A percentile compares a stretch with the other conserved stretches of the same genome.
Conservation (phyloP, 805 yeast genomes). For the Jamesozyma lodderae region DNA sequence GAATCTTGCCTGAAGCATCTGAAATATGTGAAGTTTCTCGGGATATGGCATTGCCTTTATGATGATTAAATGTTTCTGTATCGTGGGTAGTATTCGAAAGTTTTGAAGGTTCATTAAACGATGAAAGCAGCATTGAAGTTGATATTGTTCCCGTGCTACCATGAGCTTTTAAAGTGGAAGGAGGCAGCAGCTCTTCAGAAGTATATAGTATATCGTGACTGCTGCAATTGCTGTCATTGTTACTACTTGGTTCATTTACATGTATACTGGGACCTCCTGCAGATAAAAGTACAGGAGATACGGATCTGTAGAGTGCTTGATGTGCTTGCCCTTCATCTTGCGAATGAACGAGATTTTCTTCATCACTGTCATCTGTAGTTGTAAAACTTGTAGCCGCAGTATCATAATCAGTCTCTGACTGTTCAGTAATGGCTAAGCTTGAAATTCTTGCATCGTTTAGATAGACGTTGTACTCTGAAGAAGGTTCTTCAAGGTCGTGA, state of each 20-base stretch:
- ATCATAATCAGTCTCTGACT: background rate
- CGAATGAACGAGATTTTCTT: background rate
- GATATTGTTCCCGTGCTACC: conserved; percentile 9
- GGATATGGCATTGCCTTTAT: background rate
- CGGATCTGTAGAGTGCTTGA: background rate
- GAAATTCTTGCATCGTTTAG: background rate
- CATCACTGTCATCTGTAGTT: background rate
- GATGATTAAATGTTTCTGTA: too few relatives aligned
- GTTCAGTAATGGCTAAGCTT: background rate
- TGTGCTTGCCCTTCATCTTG: background rate
- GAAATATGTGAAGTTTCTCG: background rate
- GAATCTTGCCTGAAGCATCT: too few relatives aligned
- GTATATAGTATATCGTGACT: background rate
- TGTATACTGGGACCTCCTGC: background rate
- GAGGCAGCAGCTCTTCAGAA: background rate
- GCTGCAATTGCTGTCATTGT: too few relatives aligned
- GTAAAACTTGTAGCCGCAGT: background rate
- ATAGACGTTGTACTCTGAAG: background rate
- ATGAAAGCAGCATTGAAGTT: conserved; percentile 6
- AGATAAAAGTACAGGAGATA: background rate
- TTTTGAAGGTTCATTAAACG: background rate
- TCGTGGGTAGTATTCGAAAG: background rate
- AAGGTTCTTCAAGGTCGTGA: background rate
- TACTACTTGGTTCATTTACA: background rate
- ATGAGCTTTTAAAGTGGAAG: background rate